Evolutionary conservation across 306 rosid species (phyloP).

Genomic region (Lathyrus oleraceus): DNA sequence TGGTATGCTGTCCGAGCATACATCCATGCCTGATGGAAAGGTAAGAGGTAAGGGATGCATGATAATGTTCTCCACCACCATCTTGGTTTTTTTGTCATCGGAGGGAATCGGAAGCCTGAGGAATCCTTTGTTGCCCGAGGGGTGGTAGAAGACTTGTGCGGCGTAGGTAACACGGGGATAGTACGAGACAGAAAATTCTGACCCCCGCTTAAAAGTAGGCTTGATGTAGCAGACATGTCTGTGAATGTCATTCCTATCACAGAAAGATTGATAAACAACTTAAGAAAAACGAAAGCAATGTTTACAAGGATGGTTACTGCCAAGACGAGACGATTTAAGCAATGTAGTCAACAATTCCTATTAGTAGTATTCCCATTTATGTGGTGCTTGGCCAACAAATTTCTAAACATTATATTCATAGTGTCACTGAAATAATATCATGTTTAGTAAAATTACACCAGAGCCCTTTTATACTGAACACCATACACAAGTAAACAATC

Average conservation of each 20-base stretch:
- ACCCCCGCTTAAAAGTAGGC: conserved; percentile 55
- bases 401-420: no score
- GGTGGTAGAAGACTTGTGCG: conserved; percentile 32
- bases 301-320: not conserved
- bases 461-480: no score
- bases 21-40: conserved; percentile 98
- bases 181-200: conserved; percentile 52
- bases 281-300: not conserved
- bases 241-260: conserved; percentile 49
- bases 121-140: conserved; percentile 78
- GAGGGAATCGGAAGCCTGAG: conserved; percentile 75
- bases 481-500: no score
- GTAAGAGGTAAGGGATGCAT: conserved; percentile 93
- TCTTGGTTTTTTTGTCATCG: conserved; percentile 84
- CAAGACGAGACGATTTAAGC: not conserved
- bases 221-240: conserved; percentile 55
- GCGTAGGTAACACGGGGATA: conserved; percentile 54
- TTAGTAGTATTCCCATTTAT: no score
- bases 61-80: conserved; percentile 98
- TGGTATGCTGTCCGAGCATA: conserved; percentile 89
- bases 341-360: not conserved
- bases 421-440: no score
- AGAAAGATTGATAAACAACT: conserved; percentile 20
- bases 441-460: no score
- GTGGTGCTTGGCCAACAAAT: no score